Base-by-base conservation (phyloP, 2,329 filamentous ascomycete species). In the Phialophora tarda region DNA sequence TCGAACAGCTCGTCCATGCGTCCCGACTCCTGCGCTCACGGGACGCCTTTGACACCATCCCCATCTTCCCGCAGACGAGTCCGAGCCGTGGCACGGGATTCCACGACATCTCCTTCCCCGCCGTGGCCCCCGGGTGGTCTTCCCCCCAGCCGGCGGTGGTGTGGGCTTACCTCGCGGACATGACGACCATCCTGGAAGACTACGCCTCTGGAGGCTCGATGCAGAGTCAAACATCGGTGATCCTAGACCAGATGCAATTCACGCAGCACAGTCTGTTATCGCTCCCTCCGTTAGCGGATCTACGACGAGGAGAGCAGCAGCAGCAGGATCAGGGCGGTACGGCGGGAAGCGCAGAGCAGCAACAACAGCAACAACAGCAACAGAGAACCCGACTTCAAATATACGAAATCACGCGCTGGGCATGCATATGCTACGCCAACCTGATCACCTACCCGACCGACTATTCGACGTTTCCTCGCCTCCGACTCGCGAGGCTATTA, bases 171-270 rank as follows among this genome's bases (percentile, higher is more conserved):
- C 23, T 50, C 1, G 47, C 47, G 47, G 47, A 50, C 23, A 50
- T 50, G 47, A 50, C 47, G 47, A 50, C 47, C 8, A 50, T 50
- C n/a, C 12, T 50, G 47, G 47, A 50, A 50, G 47, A 50, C 47
- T 50, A 50, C 23, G 47, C 47, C 47, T 50, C 47, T 3, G 47
- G 47, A 24, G 47, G 47, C 8, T 50, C 47, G 12, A 21, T 24
- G 21, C 47, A 50, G n/a, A 50, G 47, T 26, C 47, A 50, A 23
- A 23, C 47, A 50, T 50, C 47, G 1, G 21, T 50, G 10, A 50
- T 50, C 14, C 47, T 50, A 21, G 47, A 50, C 21, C 47, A 50
- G 47, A 50, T 50, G 47, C 47, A 50, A n/a, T 50, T 50, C 47
- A 50, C 47, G 12, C 47, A 50, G 47, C 47, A 50, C 21, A 50